Evolutionary conservation across 2,329 filamentous ascomycete species (phyloP).

Genomic region (Paraconiothyrium brasiliense): DNA sequence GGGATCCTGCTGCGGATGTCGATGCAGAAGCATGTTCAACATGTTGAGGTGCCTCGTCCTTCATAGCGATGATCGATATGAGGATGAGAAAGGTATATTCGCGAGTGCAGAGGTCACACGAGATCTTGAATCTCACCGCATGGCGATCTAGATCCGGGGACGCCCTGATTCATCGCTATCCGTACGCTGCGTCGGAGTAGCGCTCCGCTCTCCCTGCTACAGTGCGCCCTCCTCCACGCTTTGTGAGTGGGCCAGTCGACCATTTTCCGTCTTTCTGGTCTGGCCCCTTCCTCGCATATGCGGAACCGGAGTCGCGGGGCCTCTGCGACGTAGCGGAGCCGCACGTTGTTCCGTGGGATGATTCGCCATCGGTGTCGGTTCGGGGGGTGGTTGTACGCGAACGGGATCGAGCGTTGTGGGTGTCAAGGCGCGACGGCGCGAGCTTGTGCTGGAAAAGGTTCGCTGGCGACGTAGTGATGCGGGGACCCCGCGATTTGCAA

Average conservation of each 20-base stretch:
- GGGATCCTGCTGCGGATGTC: not conserved
- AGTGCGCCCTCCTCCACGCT: not conserved
- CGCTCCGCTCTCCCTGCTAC: not conserved
- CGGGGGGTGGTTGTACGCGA: not conserved
- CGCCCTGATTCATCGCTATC: not conserved
- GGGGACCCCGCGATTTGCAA: conserved; percentile 2
- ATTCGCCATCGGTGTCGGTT: not conserved
- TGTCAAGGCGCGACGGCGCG: not conserved
- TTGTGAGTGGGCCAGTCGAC: not conserved
- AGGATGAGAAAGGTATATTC: not conserved
- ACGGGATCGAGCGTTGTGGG: not conserved
- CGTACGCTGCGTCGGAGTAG: not conserved
- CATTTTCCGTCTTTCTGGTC: not conserved
- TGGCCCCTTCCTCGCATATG: not conserved
- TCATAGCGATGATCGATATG: not conserved
- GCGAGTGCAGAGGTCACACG: not conserved
- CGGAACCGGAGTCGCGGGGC: not conserved
- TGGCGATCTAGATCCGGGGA: not conserved
- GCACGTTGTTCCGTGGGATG: conserved; percentile 9
- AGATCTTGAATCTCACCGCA: not conserved
- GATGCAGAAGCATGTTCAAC: not conserved
- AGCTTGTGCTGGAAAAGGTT: conserved; percentile 5
- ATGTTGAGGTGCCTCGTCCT: not conserved
- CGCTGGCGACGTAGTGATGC: not conserved
- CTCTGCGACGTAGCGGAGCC: conserved; percentile 7